Evolutionary conservation across 2,329 filamentous ascomycete species (phyloP).

Genomic region (Fusarium temperatum): DNA sequence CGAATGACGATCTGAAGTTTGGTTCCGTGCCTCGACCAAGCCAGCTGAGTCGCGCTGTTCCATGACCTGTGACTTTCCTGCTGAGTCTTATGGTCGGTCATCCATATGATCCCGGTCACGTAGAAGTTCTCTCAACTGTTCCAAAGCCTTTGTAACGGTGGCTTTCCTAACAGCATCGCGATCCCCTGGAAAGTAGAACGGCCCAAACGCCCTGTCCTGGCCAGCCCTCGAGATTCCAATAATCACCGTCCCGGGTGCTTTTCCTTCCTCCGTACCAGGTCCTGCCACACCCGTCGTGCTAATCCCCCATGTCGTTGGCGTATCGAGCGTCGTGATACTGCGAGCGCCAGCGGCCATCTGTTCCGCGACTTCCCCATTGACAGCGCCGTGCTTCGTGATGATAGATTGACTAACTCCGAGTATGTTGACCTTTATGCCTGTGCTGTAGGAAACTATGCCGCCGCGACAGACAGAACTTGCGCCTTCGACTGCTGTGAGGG

Average conservation of each 20-base stretch:
- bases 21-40: neutral
- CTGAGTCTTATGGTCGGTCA: neutral
- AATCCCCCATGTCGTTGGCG: slow-evolving; percentile 30
- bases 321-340: slow-evolving; percentile 16
- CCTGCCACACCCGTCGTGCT: slow-evolving; percentile 28
- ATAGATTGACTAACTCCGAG: slow-evolving; percentile 33
- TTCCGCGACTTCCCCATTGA: slow-evolving; percentile 29
- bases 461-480: slow-evolving; percentile 46
- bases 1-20: too few relatives aligned
- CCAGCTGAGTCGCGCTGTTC: neutral
- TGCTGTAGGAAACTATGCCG: slow-evolving; percentile 47
- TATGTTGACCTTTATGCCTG: slow-evolving; percentile 41
- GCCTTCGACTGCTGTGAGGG: slow-evolving; percentile 44
- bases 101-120: neutral
- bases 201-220: slow-evolving; percentile 1
- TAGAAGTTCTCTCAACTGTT: slow-evolving; percentile 15
- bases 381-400: slow-evolving; percentile 15
- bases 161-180: slow-evolving; percentile 15
- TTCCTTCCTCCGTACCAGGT: slow-evolving; percentile 18
- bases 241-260: slow-evolving; percentile 25
- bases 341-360: slow-evolving; percentile 33
- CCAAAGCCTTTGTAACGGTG: neutral
- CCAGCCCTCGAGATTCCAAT: slow-evolving; percentile 22
- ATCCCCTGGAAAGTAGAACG: slow-evolving; percentile 25
- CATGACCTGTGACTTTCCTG: accelerated